Base-by-base conservation (phyloP, 1,139 yeast species). In the Geotrichum klebahnii region DNA sequence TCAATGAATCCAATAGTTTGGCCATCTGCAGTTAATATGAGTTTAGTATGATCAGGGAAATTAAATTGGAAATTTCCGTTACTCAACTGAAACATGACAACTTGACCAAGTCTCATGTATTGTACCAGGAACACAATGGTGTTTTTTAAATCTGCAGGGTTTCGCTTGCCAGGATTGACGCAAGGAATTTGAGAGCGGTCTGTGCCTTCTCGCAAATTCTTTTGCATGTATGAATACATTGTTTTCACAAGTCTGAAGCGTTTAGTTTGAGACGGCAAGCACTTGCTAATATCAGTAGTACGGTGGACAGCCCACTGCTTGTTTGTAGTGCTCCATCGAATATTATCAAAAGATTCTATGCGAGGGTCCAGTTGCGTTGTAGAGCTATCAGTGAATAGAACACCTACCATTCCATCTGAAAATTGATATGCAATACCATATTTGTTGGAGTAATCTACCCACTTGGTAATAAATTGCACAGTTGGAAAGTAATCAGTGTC, bases 361-460 rank as follows among this genome's bases (percentile, higher is more conserved):
- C 16, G 31, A 3, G 60, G 59, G 36, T 59, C 55, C 54, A 53
- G 51, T 14, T 55, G 50, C 32, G 54, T 48, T 0, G 61, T 53
- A 12, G 59, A 53, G 20, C 50, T 55, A 43, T 61, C 61, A 12
- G 57, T 55, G 50, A 56, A 58, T 53, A 85, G 74, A 8, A 89
- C 96, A n/a, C 97, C 97, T 55, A 88, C 86, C 59, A 86, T 88
- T 54, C 89, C 94, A 51, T 90, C 85, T 31, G 92, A 86, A 51
- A 92, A 72, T 66, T 92, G 96, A 67, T 92, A 92, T 5, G 96
- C 87, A 62, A 94, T 84, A 0, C 99, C 99, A 67, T 90, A 95
- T 64, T 86, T 88, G 70, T 90, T 89, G 37, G 96, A 86, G 66
- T 92, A 92, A 67, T 94, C 98, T 28, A 94, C 98, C 99, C 99